Percentiles rank a stretch among this genome's conserved stretches.
These are phyloP conservation scores for Basipetospora chlamydospora DNA, from an alignment of 2,329 filamentous ascomycete genomes.

Conservation along the genomic window DNA sequence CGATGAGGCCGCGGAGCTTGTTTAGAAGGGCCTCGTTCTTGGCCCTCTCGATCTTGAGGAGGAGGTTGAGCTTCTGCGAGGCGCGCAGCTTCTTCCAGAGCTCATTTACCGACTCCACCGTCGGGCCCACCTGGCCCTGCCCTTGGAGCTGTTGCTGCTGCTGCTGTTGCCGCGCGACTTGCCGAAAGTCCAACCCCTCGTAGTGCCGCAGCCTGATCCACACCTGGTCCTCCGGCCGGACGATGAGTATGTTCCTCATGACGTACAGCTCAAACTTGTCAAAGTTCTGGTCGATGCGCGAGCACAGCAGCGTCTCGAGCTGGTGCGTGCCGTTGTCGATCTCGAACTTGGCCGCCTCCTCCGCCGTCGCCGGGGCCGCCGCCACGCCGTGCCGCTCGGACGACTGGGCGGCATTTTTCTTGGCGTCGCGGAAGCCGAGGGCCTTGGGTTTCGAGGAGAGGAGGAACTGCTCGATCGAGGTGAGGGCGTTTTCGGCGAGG, in stretches of 20 bases:
- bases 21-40: constrained; percentile 58
- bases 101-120: constrained; percentile 52
- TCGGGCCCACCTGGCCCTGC: constrained; percentile 26
- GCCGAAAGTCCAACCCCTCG: constrained; percentile 43
- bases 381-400: constrained; percentile 13
- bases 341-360: constrained; percentile 40
- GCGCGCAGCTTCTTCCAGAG: constrained; percentile 63
- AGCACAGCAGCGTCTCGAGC: constrained; percentile 67
- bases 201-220: constrained; percentile 83
- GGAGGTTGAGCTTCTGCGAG: constrained; percentile 58
- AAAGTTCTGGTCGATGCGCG: constrained; percentile 71
- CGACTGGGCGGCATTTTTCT: constrained; percentile 16
- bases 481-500: constrained; percentile 77
- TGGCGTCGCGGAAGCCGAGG: constrained; percentile 59
- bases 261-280: constrained; percentile 84
- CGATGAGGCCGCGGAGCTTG: constrained; percentile 35
- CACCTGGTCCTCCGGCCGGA: constrained; percentile 51
- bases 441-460: constrained; percentile 56
- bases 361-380: constrained; percentile 23
- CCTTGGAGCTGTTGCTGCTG: neutral
- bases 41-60: constrained; percentile 53
- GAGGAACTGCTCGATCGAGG: constrained; percentile 73
- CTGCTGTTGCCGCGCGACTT: neutral
- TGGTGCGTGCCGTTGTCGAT: constrained; percentile 81
- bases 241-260: constrained; percentile 67